Conservation (phyloP, 345 rosid genomes). For the Linum lewisii region DNA sequence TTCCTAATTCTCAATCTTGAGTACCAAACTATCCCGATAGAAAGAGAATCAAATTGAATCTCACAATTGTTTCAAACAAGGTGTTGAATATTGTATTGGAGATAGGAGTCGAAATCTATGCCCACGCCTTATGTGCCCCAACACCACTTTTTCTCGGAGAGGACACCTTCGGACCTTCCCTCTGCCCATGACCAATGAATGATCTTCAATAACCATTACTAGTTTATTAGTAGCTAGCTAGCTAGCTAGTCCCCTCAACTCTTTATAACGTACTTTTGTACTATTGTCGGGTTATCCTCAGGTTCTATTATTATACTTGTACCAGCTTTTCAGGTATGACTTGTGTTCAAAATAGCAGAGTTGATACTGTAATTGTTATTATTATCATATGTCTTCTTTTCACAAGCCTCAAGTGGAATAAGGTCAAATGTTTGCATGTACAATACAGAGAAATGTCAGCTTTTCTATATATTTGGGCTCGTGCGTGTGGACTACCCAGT, state of each 20-base stretch:
- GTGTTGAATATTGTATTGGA: neutral
- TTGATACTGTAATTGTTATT: neutral
- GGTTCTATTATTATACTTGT: neutral
- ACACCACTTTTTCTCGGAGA: too few relatives aligned
- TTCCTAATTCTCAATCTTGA: too few relatives aligned
- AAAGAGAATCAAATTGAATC: too few relatives aligned
- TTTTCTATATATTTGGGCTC: too few relatives aligned
- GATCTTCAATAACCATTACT: neutral
- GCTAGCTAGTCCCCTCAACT: neutral
- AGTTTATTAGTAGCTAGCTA: neutral
- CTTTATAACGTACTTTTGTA: neutral
- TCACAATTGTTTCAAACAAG: too few relatives aligned
- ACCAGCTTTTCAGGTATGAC: neutral
- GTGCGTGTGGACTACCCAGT: neutral
- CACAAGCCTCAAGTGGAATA: neutral
- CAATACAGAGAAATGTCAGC: neutral
- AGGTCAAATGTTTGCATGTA: neutral
- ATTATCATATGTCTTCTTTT: neutral
- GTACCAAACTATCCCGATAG: too few relatives aligned
- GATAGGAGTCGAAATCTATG: neutral
- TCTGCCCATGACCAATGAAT: too few relatives aligned
- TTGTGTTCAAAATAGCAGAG: neutral
- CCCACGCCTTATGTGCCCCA: too few relatives aligned
- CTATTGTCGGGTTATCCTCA: neutral
- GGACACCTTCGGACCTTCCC: too few relatives aligned